Conservation (phyloP, 257 asterid genomes). For the Scutellaria baicalensis region DNA sequence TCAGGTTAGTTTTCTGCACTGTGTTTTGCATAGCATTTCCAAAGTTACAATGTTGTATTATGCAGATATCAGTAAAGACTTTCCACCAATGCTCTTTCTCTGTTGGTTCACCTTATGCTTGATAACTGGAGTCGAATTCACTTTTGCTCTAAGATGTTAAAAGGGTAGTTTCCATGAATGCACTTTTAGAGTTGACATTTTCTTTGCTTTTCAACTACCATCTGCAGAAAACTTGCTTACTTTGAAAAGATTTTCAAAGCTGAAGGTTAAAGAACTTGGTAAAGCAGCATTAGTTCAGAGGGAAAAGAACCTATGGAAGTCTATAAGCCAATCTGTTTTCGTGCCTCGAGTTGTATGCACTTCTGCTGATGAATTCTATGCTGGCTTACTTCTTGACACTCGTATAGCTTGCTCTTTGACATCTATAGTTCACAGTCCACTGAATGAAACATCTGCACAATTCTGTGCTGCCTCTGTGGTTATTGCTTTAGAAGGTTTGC, state of each 20-base stretch:
- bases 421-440: conserved; percentile 53
- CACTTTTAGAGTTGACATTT: background rate
- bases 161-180: background rate
- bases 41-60: background rate
- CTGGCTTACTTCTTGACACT: conserved; percentile 71
- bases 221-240: conserved; percentile 68
- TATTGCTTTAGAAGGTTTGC: conserved; percentile 71
- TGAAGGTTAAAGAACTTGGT: conserved; percentile 65
- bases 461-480: conserved; percentile 87
- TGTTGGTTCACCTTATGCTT: background rate
- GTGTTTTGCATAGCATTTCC: background rate
- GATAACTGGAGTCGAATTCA: background rate
- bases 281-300: conserved; percentile 62
- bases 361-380: conserved; percentile 63
- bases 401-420: conserved; percentile 62
- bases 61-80: background rate
- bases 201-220: background rate
- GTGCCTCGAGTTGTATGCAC: conserved; percentile 85
- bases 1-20: conserved; percentile 48
- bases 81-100: background rate
- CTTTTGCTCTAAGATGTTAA: background rate
- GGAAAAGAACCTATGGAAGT: conserved; percentile 66
- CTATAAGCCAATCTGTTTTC: conserved; percentile 36
- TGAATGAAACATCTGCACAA: conserved; percentile 70
- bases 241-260: conserved; percentile 84